Evolutionary conservation across 2,329 filamentous ascomycete genomes (phyloP).

Genomic region (Fusarium coicis): DNA sequence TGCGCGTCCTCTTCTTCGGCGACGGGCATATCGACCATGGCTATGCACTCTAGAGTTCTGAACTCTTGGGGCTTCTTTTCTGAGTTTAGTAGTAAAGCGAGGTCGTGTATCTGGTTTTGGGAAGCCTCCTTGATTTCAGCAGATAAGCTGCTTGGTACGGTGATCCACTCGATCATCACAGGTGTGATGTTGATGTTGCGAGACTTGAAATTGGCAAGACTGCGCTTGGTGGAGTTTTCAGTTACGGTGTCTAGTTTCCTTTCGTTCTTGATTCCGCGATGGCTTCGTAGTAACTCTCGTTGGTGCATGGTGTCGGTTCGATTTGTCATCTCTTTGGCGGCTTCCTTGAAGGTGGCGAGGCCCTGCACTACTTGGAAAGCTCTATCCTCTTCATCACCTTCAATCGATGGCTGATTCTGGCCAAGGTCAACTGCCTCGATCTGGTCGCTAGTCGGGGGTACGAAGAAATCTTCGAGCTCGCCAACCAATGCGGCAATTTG

Average conservation of each 20-base stretch:
- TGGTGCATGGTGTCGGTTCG: neutral
- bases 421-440: neutral
- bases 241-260: fast-evolving
- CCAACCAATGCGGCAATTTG: neutral
- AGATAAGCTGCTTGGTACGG: neutral
- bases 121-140: neutral
- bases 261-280: neutral
- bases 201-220: neutral
- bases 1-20: neutral
- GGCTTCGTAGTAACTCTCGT: neutral
- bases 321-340: neutral
- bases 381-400: neutral
- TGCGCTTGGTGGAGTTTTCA: neutral
- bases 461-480: neutral
- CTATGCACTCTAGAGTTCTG: neutral
- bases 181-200: neutral
- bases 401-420: fast-evolving
- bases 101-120: neutral
- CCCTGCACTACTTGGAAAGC: neutral
- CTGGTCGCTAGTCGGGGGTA: neutral
- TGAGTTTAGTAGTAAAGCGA: neutral
- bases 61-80: neutral
- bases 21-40: neutral
- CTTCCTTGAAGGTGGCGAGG: neutral
- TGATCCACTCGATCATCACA: neutral